Conservation (phyloP, 345 rosid genomes). For the Bruguiera sexangula region DNA sequence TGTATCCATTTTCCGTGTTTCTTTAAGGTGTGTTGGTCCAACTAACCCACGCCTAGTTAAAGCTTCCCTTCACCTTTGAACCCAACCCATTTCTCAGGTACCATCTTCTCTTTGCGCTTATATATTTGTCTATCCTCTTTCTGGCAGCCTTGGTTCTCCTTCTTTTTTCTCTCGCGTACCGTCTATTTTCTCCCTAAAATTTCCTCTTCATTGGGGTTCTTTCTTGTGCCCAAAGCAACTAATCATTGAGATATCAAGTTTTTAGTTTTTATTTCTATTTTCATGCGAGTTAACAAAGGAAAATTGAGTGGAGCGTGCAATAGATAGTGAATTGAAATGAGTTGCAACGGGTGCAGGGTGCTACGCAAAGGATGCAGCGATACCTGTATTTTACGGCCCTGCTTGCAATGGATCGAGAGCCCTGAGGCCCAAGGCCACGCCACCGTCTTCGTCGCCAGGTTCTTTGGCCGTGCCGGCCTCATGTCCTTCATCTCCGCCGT, state of each 20-base stretch:
- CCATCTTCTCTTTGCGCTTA: not conserved
- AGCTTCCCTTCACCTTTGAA: constrained; percentile 16
- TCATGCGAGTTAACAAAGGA: no score
- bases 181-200: no score
- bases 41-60: constrained; percentile 29
- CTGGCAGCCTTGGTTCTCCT: no score
- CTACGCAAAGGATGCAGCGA: constrained; percentile 97
- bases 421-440: constrained; percentile 97
- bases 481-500: constrained; percentile 97
- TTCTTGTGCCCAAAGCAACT: constrained; percentile 32
- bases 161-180: no score
- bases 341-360: constrained; percentile 98
- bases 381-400: constrained; percentile 78
- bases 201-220: not conserved
- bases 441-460: constrained; percentile 93
- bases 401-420: constrained; percentile 84
- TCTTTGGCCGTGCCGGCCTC: constrained; percentile 96
- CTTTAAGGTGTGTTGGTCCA: not conserved
- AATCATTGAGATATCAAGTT: not conserved
- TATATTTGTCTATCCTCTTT: no score
- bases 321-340: constrained; percentile 36
- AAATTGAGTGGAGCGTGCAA: not conserved
- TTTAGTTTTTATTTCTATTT: no score
- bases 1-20: no score
- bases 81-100: not conserved